Evolutionary conservation across 495 filamentous ascomycete species (phyloP), one percentile per base, ranked within the genome.

Genomic region (Penicillium lagena): DNA sequence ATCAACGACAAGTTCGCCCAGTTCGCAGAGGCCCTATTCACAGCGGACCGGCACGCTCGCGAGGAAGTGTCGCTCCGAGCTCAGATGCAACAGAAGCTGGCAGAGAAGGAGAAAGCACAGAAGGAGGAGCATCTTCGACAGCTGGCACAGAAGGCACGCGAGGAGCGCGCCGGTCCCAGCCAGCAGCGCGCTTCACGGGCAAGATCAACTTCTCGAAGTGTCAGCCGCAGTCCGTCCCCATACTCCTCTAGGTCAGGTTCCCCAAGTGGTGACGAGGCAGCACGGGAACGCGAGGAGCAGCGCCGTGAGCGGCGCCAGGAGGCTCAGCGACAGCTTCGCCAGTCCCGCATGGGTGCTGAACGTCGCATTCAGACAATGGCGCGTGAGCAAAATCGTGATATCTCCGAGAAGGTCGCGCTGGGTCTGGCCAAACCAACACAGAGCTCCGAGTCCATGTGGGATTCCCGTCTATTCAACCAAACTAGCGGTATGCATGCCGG

Each of bases 1-100:
- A 97, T 99, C 60, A 99, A 97, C 66, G 93, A 99, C 71, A 99
- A 97, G 57, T 97, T 97, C 58, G 90, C 93, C 13, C 87, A 93
- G 62, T 95, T 99, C 63, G 83, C 89, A 0, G 93, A 99, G 70
- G 89, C 90, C 1, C 69, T 99, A 22, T 89, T 90, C 59, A 93
- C 90, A 44, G 93, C 93, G 17, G 93, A 99, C 62, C 72, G 93
- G 29, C 94, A 97, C 62, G 91, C 94, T 7, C 76, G 93, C 51
- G 93, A 97, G 58, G 93, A 99, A 66, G 93, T 99, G 40, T 82
- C 88, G 50, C 87, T 95, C 61, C 80, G 93, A 43, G 85, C 88
- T 8, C 73, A 86, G 50, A 96, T 99, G 91, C 94, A 99, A 59
- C 91, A 97, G 66, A 81, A 87, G 50, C 73, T 99, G 33, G 93